These are phyloP conservation scores for Paracorniculantispora psalliotae DNA, from an alignment of 2,329 filamentous ascomycete species.

Conservation along the genomic window DNA sequence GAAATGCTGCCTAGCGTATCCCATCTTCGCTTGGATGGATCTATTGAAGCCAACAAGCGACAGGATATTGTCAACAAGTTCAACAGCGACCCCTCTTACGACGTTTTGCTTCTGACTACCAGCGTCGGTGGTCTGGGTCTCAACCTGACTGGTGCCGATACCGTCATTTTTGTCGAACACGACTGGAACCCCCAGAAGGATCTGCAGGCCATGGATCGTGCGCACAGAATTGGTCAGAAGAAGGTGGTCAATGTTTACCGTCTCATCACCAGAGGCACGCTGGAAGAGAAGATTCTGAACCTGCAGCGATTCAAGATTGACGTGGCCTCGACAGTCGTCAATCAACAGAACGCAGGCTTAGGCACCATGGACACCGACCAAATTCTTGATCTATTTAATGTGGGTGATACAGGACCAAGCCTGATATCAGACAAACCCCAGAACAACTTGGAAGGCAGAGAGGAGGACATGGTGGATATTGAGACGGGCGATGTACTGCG, in stretches of 20 bases:
- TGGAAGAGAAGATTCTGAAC: slow-evolving; percentile 97
- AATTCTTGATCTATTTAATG: slow-evolving; percentile 91
- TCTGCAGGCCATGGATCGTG: slow-evolving; percentile 97
- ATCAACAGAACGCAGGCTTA: slow-evolving; percentile 95
- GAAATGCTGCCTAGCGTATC: slow-evolving; percentile 89
- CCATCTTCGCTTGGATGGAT: slow-evolving; percentile 88
- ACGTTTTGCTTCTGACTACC: slow-evolving; percentile 88
- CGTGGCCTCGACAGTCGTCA: slow-evolving; percentile 94
- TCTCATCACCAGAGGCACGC: slow-evolving; percentile 86
- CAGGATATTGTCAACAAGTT: slow-evolving; percentile 99
- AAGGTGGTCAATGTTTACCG: slow-evolving; percentile 99
- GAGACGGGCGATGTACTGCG: slow-evolving; percentile 88
- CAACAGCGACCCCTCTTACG: slow-evolving; percentile 95
- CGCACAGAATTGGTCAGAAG: slow-evolving; percentile 97
- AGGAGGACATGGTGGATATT: slow-evolving; percentile 87
- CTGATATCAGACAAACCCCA: slow-evolving; percentile 58
- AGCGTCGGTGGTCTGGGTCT: slow-evolving; percentile 91
- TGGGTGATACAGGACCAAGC: slow-evolving; percentile 71
- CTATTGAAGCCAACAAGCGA: slow-evolving; percentile 85
- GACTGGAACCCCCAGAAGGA: slow-evolving; percentile 99
- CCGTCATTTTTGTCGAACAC: slow-evolving; percentile 98
- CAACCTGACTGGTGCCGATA: slow-evolving; percentile 94
- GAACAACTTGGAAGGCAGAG: slow-evolving; percentile 55
- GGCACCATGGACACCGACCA: slow-evolving; percentile 98
- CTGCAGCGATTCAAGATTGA: slow-evolving; percentile 99